Conservation (phyloP, 257 asterid genomes). For the Solanum corneliomulleri region DNA sequence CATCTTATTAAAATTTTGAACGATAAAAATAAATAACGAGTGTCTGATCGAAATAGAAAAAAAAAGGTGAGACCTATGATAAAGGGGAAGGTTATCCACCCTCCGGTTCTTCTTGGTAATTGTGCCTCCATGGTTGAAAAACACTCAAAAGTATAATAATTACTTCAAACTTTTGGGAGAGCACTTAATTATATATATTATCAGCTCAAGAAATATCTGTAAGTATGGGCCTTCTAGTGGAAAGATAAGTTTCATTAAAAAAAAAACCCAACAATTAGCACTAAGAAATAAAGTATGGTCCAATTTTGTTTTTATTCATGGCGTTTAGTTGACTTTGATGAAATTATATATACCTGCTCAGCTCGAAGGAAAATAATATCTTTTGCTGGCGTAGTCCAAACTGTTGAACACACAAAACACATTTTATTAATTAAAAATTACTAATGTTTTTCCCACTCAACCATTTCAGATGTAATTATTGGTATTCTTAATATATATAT, state of each 20-base stretch:
- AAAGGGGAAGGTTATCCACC: neutral
- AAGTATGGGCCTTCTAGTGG: neutral
- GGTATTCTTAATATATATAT: neutral
- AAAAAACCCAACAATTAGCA: neutral
- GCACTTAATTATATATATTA: neutral
- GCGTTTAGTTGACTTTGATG: no score
- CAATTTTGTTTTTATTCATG: no score
- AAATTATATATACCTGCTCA: no score
- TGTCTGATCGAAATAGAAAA: no score
- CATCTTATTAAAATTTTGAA: no score
- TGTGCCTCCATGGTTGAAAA: no score
- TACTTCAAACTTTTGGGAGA: neutral
- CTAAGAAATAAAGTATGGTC: neutral
- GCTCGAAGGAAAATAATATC: neutral
- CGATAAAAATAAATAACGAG: no score
- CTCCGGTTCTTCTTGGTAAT: no score
- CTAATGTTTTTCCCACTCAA: neutral
- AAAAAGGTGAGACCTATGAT: neutral
- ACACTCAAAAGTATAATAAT: neutral
- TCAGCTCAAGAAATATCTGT: neutral
- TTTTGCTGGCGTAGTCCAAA: neutral
- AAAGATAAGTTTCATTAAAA: neutral
- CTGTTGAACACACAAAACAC: neutral
- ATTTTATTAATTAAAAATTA: neutral
- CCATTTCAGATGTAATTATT: neutral